These are phyloP conservation scores for Rutstroemia sp. DNA, from an alignment of 2,329 filamentous ascomycete species.

Conservation along the genomic window DNA sequence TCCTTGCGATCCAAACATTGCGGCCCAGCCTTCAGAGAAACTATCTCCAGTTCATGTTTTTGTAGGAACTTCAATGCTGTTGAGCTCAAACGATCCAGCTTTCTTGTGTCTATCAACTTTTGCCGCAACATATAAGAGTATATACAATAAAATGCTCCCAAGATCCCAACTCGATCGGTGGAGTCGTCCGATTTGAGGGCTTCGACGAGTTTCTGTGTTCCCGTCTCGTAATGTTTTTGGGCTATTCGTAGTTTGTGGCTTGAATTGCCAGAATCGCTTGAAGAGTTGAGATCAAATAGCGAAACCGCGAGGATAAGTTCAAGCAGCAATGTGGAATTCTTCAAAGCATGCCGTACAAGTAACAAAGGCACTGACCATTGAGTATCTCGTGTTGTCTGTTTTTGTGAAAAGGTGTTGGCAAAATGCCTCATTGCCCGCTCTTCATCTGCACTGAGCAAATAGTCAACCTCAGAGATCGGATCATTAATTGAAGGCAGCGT, in stretches of 20 bases:
- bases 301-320: slow-evolving; percentile 7
- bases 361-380: slow-evolving; percentile 8
- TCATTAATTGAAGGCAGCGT: not conserved
- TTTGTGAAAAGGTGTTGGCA: slow-evolving; percentile 7
- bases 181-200: not conserved
- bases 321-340: slow-evolving; percentile 4
- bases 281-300: slow-evolving; percentile 1
- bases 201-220: slow-evolving; percentile 10
- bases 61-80: not conserved
- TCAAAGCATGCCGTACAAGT: slow-evolving; percentile 38
- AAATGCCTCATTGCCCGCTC: slow-evolving; percentile 7
- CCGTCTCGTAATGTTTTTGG: slow-evolving; percentile 9
- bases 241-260: not conserved
- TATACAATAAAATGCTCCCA: slow-evolving; percentile 11
- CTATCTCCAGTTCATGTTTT: not conserved
- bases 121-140: slow-evolving; percentile 9
- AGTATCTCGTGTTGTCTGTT: slow-evolving; percentile 10
- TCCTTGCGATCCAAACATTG: not conserved
- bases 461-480: not conserved
- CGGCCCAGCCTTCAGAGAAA: not conserved
- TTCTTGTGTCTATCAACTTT: not conserved
- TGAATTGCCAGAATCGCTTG: not conserved
- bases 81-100: slow-evolving; percentile 10
- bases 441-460: not conserved
- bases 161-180: slow-evolving; percentile 2